Evolutionary conservation across 768 basidiomycete species (phyloP).

Genomic region (Xanthoconium stramineum): DNA sequence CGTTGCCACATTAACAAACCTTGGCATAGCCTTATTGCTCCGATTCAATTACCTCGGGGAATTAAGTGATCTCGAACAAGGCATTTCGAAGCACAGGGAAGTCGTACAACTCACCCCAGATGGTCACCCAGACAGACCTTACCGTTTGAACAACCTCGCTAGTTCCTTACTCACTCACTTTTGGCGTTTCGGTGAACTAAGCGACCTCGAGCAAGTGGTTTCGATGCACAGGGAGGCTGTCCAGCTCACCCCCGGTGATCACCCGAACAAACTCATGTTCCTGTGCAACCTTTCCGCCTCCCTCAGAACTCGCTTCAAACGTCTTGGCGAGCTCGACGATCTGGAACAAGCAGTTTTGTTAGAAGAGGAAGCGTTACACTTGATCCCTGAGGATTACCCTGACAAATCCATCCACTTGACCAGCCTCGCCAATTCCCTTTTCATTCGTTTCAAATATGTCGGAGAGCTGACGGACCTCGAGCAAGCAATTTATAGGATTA

Average conservation of each 20-base stretch:
- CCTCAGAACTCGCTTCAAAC: too few relatives aligned
- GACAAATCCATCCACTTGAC: too few relatives aligned
- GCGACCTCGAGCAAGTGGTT: background rate
- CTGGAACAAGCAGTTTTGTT: too few relatives aligned
- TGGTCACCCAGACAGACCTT: background rate
- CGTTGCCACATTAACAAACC: too few relatives aligned
- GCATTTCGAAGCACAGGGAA: background rate
- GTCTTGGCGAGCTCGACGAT: too few relatives aligned
- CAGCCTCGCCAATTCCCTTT: too few relatives aligned
- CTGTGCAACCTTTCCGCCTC: too few relatives aligned
- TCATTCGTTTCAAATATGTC: too few relatives aligned
- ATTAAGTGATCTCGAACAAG: background rate
- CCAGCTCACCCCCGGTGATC: background rate
- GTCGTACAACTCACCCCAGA: background rate
- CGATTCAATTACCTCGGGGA: constrained; percentile 22
- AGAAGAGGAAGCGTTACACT: too few relatives aligned
- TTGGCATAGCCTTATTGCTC: constrained; percentile 1
- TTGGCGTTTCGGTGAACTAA: background rate
- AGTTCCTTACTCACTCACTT: background rate
- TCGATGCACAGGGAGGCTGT: background rate
- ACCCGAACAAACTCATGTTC: background rate
- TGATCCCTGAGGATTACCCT: too few relatives aligned
- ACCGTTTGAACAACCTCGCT: background rate
- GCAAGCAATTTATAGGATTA: too few relatives aligned
- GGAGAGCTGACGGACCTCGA: too few relatives aligned